Evolutionary conservation across 495 filamentous ascomycete species (phyloP), one percentile per base, ranked within the genome.

Genomic region (Trichoderma virens): DNA sequence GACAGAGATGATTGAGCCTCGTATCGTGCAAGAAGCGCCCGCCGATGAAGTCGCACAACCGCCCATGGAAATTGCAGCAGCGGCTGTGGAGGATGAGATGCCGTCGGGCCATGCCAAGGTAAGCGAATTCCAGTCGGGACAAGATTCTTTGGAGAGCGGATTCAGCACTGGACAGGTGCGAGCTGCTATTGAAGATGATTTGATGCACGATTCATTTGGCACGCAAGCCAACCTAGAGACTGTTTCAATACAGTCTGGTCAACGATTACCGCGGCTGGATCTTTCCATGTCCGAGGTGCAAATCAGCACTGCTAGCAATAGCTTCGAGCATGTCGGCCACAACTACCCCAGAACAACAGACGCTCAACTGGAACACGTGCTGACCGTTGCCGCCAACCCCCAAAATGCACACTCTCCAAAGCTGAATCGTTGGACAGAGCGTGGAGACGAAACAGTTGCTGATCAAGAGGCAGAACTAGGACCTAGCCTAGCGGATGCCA

Each of bases 1-100:
- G 60, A 67, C 72, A 1, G 79, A 82, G 23, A 75, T 81, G 72
- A 69, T 78, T 31, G 76, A 82, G 54, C 77, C 79, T 5, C 75
- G 74, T 14, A 69, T 82, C 20, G 64, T 82, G 5, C 73, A 72
- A 28, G 67, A 72, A 39, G 68, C 71, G 13, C 62, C 56, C 31
- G 6, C 38, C 11, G 9, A 41, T n/a, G 30, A 8, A 9, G 28
- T 25, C 8, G n/a, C 20, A n/a, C 5, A 45, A 14, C 9, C 20
- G 5, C 25, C 43, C 11, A 23, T 14, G 45, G 39, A 18, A 18
- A 39, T 20, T 54, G 13, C 6, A 30, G 32, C 32, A 18, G 41
- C 43, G 30, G 11, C 28, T 61, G 3, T 18, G 16, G 39, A 27
- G 34, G 13, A 25, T 18, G 39, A 25, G 38, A 41, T n/a, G 38